A percentile compares a stretch with the other conserved stretches of the same genome.
Conservation (phyloP, 768 basidiomycete species). For the Lanmaoa rubissima region DNA sequence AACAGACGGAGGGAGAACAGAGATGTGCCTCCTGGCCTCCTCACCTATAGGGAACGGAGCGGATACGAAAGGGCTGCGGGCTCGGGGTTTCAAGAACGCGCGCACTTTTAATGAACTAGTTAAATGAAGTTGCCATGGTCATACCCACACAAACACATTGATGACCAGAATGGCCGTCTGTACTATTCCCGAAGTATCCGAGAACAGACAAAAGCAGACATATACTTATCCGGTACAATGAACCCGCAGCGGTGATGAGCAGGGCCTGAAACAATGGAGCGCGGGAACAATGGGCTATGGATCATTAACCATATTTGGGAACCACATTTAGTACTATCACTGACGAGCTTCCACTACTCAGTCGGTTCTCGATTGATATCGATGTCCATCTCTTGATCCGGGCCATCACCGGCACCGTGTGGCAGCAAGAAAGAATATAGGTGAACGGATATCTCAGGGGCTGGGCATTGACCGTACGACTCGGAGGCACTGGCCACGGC, state of each 20-base stretch:
- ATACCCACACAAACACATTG: neutral
- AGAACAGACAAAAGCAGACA: neutral
- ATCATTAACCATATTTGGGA: neutral
- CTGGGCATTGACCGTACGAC: neutral
- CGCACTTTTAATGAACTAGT: neutral
- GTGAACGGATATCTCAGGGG: neutral
- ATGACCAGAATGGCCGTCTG: no score
- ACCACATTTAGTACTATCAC: no score
- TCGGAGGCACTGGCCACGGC: no score
- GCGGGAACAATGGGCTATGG: neutral
- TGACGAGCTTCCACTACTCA: no score
- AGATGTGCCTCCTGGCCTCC: neutral
- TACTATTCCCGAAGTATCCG: neutral
- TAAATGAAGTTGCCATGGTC: conserved; percentile 5
- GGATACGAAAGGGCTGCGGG: neutral
- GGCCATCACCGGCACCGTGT: neutral
- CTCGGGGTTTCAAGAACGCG: neutral
- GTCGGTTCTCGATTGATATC: no score
- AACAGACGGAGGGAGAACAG: neutral
- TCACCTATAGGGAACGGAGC: neutral
- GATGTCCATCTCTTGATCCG: no score
- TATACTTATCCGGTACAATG: no score
- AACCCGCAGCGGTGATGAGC: no score
- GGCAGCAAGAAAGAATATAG: neutral
- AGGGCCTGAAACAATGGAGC: neutral